These are phyloP conservation scores for Macrolepiota fuliginosa DNA, from an alignment of 768 basidiomycete species.

Conservation along the genomic window DNA sequence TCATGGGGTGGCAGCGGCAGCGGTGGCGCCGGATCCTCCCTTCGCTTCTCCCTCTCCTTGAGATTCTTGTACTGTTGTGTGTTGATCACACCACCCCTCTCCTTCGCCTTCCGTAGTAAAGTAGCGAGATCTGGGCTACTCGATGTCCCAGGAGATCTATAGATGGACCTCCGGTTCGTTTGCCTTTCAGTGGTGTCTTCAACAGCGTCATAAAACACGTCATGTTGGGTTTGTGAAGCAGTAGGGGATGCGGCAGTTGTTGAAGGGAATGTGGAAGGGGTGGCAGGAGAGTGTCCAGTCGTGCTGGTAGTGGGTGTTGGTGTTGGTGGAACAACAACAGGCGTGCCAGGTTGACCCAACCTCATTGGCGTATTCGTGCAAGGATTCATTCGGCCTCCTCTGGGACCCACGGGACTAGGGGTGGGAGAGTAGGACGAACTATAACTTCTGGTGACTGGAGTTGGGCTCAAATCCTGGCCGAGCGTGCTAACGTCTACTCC, in stretches of 20 bases:
- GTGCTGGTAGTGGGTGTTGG: constrained; percentile 42
- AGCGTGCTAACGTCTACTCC: constrained; percentile 67
- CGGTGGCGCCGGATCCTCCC: constrained; percentile 40
- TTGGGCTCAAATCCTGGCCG: constrained; percentile 49
- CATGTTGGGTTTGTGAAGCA: constrained; percentile 2
- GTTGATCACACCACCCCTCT: constrained; percentile 47
- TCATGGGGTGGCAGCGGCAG: constrained; percentile 39
- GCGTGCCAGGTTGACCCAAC: constrained; percentile 47
- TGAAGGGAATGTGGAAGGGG: constrained; percentile 37
- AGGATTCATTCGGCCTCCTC: not conserved
- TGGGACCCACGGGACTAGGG: constrained; percentile 21
- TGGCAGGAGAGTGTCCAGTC: constrained; percentile 43
- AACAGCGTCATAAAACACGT: constrained; percentile 5
- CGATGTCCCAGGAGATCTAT: constrained; percentile 84
- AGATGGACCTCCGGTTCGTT: constrained; percentile 80
- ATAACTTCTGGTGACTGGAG: constrained; percentile 36
- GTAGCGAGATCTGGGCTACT: constrained; percentile 92
- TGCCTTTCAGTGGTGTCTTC: constrained; percentile 32
- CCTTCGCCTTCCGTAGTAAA: constrained; percentile 80
- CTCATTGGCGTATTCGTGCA: constrained; percentile 8
- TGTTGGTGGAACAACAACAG: constrained; percentile 65
- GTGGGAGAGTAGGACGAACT: constrained; percentile 32
- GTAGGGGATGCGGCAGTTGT: constrained; percentile 1
- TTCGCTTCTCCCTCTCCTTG: constrained; percentile 26
- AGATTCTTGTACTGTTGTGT: constrained; percentile 24